phyloP scores from a whole-genome alignment of 495 filamentous ascomycete species.

The Pseudoneurospora amorphoporcata region DNA sequence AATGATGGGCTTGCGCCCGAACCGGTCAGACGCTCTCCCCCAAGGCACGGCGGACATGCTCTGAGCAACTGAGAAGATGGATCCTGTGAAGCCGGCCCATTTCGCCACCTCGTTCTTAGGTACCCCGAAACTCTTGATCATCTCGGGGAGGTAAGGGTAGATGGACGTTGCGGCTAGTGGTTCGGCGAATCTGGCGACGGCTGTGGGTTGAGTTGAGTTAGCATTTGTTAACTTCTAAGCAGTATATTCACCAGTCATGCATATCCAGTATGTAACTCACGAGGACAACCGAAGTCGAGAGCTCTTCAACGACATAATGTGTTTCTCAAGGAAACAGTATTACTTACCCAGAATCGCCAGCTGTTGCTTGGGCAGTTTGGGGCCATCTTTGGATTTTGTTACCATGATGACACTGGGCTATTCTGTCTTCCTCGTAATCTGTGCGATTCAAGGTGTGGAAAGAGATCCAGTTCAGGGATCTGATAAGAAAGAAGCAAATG shows the following conservation, averaged over 20 bases:
- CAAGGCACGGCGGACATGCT: conserved; percentile 64
- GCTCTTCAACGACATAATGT: not conserved
- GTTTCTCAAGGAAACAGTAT: not conserved
- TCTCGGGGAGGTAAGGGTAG: conserved; percentile 84
- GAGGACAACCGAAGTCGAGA: too few species aligned
- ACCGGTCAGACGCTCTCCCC: conserved; percentile 65
- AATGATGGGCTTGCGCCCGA: conserved; percentile 68
- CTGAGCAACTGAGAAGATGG: conserved; percentile 64
- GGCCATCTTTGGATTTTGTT: conserved; percentile 18
- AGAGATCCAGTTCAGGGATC: not conserved
- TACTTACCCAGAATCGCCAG: conserved; percentile 55
- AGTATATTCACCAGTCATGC: too few species aligned
- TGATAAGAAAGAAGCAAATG: not conserved
- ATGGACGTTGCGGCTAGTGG: conserved; percentile 74
- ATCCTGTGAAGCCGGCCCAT: conserved; percentile 65
- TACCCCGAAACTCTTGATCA: conserved; percentile 74
- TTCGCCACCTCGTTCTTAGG: conserved; percentile 59
- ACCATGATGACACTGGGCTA: conserved; percentile 19
- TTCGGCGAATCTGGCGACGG: conserved; percentile 75
- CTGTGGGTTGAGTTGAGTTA: conserved; percentile 30
- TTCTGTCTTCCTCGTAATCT: not conserved
- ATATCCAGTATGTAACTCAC: too few species aligned
- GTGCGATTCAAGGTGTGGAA: not conserved
- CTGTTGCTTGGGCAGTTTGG: conserved; percentile 38
- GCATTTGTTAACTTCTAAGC: not conserved